These are phyloP conservation scores for Polyporus arcularius DNA, from an alignment of 768 basidiomycete genomes.

Conservation along the genomic window DNA sequence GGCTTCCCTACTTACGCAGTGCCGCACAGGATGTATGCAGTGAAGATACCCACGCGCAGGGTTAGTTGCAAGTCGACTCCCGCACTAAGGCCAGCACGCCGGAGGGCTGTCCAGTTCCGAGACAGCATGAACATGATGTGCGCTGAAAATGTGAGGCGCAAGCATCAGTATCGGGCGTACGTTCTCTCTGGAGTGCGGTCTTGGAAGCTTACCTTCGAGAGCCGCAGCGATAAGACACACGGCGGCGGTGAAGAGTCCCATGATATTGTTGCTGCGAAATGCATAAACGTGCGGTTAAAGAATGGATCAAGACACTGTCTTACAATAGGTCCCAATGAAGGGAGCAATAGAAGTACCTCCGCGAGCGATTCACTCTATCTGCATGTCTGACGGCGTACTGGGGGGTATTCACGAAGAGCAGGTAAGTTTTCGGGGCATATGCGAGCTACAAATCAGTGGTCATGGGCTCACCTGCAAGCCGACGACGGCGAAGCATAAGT, in stretches of 20 bases:
- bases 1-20: constrained; percentile 22
- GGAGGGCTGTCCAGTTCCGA: constrained; percentile 23
- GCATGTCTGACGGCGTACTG: constrained; percentile 26
- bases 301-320: constrained; percentile 1
- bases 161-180: background rate
- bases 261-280: constrained; percentile 15
- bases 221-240: constrained; percentile 23
- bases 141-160: constrained; percentile 7
- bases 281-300: background rate
- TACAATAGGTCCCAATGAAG: constrained; percentile 25
- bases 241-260: constrained; percentile 24
- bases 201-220: constrained; percentile 22
- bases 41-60: constrained; percentile 27
- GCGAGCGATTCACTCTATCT: constrained; percentile 23
- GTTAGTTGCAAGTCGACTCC: constrained; percentile 21
- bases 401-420: too few species aligned
- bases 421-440: too few species aligned
- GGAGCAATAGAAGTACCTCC: constrained; percentile 32
- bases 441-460: too few species aligned
- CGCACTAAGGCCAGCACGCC: constrained; percentile 3
- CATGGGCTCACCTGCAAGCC: constrained; percentile 16
- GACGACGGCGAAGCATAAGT: constrained; percentile 21
- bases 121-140: constrained; percentile 16
- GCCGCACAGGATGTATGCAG: constrained; percentile 23
- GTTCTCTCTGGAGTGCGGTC: background rate